These are phyloP conservation scores for Hydnum rufescens DNA, from an alignment of 768 basidiomycete genomes.

Conservation along the genomic window DNA sequence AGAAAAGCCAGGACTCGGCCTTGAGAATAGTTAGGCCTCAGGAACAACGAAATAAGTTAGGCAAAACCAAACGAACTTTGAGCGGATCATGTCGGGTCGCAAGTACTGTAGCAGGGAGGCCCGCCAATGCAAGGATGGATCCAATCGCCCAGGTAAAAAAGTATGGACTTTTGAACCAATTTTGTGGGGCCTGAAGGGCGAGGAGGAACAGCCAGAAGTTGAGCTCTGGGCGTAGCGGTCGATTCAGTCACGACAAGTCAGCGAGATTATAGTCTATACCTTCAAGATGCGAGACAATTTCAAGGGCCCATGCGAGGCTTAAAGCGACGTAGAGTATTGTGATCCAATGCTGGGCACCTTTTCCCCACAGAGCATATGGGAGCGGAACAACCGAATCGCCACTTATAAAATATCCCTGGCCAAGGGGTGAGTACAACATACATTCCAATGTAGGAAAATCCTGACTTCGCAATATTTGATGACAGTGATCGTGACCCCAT, in stretches of 20 bases:
- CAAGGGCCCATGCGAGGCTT: conserved; percentile 55
- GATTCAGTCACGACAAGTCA: not conserved
- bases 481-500: conserved; percentile 36
- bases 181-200: conserved; percentile 34
- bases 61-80: conserved; percentile 23
- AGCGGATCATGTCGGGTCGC: conserved; percentile 39
- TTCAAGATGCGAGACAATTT: conserved; percentile 54
- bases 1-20: conserved; percentile 58
- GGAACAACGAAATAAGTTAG: too few relatives aligned
- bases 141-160: conserved; percentile 55
- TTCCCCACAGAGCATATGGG: conserved; percentile 1
- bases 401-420: too few relatives aligned
- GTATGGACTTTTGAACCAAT: conserved; percentile 70
- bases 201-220: conserved; percentile 62
- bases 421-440: conserved; percentile 65
- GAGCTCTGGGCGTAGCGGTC: conserved; percentile 57
- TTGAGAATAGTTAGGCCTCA: too few relatives aligned
- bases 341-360: conserved; percentile 28
- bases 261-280: conserved; percentile 22
- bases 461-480: conserved; percentile 47
- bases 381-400: conserved; percentile 6
- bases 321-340: conserved; percentile 27
- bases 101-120: conserved; percentile 51
- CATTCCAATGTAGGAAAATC: conserved; percentile 29
- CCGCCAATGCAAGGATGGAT: conserved; percentile 41